Base-by-base conservation (phyloP, 1,284 basidiomycete species). In the Inonotus hispidus region DNA sequence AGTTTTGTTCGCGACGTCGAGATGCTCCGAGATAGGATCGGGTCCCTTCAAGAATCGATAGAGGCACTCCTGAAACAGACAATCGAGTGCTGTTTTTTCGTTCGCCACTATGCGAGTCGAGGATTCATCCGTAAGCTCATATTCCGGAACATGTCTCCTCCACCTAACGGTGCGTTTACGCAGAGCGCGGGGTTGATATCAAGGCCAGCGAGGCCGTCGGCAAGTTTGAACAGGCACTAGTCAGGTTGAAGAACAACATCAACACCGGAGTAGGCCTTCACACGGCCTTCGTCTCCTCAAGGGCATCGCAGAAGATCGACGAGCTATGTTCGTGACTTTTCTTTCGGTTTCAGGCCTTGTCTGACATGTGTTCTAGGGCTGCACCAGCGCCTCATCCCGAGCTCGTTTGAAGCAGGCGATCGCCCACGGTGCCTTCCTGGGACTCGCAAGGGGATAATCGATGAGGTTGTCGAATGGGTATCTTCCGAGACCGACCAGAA, bases 31-130 rank as follows among this genome's bases (percentile, higher is more conserved):
- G 39, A 43, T 19, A 63, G 62, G 49, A 27, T 16, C 62, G 37
- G 14, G 14, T n/a, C n/a, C 19, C 60, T 63, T 29, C 29, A 27
- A 38, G 19, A 39, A 19, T 32, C 39, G 19, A 56, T 58, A 16
- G 32, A 37, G 2, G n/a, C 11, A 1, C 35, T 63, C 11, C 25
- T 61, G 3, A 29, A 52, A 25, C 62, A 63, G 60, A 60, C 41
- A 10, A 52, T 23, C 16, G 62, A 63, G 38, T 63, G 60, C 37
- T 53, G 43, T 13, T 23, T 63, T 7, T 63, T 63, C 32, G 56
- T 63, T 5, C 41, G 25, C 11, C n/a, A 63, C 16, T 63, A 61
- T 56, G 21, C 41, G 7, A 38, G 53, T 14, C 62, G 46, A 25
- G 37, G 60, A 10, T 63, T 61, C 16, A 2, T 43, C 14, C 16